These are phyloP conservation scores for Xylariaceae sp. DNA, from an alignment of 2,329 filamentous ascomycete species.

Conservation along the genomic window DNA sequence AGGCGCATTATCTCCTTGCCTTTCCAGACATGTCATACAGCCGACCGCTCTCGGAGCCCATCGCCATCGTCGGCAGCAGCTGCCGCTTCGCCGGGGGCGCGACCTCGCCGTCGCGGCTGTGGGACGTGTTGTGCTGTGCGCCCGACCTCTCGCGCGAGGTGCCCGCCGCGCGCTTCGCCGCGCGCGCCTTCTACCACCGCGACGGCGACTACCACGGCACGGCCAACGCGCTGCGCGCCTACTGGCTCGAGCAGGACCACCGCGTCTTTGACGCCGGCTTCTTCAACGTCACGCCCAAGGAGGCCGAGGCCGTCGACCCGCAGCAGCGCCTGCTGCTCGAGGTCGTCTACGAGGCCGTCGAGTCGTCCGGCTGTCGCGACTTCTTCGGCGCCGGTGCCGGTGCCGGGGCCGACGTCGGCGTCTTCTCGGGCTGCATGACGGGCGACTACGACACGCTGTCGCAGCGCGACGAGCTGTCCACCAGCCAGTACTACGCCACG, in stretches of 20 bases:
- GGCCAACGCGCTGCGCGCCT: constrained; percentile 22
- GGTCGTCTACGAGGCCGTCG: constrained; percentile 29
- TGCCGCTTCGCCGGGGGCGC: constrained; percentile 23
- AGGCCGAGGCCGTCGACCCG: constrained; percentile 27
- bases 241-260: constrained; percentile 22
- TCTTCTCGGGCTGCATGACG: constrained; percentile 27
- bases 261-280: constrained; percentile 24
- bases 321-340: constrained; percentile 27
- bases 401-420: constrained; percentile 21
- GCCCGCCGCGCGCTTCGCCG: constrained; percentile 18
- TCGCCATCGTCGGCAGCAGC: constrained; percentile 23
- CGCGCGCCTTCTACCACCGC: constrained; percentile 21
- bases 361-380: constrained; percentile 26
- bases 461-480: constrained; percentile 20
- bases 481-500: constrained; percentile 25
- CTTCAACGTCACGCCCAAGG: constrained; percentile 28
- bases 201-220: constrained; percentile 24
- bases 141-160: constrained; percentile 22
- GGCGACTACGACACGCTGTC: constrained; percentile 24
- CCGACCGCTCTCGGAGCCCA: constrained; percentile 14
- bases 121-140: constrained; percentile 18
- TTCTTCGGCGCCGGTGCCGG: constrained; percentile 18
- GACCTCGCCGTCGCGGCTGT: constrained; percentile 20
- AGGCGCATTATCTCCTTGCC: too few relatives aligned
- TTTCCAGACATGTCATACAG: constrained; percentile 15